A percentile compares a stretch with the other conserved stretches of the same genome.
Conservation (phyloP, 768 basidiomycete species). For the Xerocomellus intermedius region DNA sequence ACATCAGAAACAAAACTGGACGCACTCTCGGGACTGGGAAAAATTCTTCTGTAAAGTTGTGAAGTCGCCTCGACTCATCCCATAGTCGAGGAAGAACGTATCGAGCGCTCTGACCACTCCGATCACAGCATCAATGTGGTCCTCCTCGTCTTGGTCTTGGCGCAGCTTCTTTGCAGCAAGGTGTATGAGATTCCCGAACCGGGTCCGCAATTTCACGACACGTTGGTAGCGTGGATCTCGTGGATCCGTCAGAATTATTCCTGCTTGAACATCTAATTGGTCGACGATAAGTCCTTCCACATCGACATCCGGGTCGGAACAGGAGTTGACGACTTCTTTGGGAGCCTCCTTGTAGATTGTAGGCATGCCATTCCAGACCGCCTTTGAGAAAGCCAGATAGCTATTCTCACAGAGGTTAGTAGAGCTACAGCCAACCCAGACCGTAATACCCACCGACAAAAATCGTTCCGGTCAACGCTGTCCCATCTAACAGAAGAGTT, state of each 20-base stretch:
- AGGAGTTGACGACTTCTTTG: constrained; percentile 57
- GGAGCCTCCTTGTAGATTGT: constrained; percentile 59
- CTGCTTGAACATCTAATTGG: constrained; percentile 65
- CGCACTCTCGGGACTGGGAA: constrained; percentile 32
- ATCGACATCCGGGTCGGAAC: constrained; percentile 61
- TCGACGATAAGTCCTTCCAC: constrained; percentile 67
- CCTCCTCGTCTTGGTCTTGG: constrained; percentile 63
- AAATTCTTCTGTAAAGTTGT: constrained; percentile 55
- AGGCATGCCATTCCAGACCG: constrained; percentile 76
- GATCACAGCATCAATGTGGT: constrained; percentile 85
- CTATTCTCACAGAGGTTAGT: constrained; percentile 33
- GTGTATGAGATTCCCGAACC: constrained; percentile 68
- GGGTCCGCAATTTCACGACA: constrained; percentile 52
- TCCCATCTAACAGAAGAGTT: constrained; percentile 57
- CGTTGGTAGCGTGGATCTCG: constrained; percentile 72
- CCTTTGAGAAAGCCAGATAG: constrained; percentile 66
- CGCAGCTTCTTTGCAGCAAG: constrained; percentile 64
- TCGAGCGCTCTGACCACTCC: constrained; percentile 72
- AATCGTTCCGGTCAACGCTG: constrained; percentile 68
- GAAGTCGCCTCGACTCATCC: constrained; percentile 55
- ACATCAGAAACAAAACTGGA: neutral
- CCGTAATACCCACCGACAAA: constrained; percentile 64
- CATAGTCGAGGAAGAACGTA: constrained; percentile 71
- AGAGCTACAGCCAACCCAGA: neutral
- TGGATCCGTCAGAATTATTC: constrained; percentile 72